These are phyloP conservation scores for Talaromyces sp. DNA, from an alignment of 2,329 filamentous ascomycete genomes.

Conservation along the genomic window DNA sequence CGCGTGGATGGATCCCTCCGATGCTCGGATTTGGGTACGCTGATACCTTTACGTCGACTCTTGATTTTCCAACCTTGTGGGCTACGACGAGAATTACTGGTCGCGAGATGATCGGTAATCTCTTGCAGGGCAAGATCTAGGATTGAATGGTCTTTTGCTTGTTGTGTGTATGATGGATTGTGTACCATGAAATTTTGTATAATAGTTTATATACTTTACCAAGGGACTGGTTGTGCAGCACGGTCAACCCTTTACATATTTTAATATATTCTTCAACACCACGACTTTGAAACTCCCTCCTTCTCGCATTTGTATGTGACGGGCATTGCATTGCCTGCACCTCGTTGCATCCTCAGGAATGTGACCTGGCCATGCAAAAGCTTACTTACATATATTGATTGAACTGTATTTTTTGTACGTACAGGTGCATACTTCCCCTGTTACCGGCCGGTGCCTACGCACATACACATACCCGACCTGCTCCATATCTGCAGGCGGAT, in stretches of 20 bases:
- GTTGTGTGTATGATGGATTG: not conserved
- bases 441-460: not conserved
- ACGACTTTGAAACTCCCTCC: not conserved
- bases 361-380: constrained; percentile 16
- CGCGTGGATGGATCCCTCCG: constrained; percentile 77
- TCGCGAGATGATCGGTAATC: constrained; percentile 69
- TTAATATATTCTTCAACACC: not conserved
- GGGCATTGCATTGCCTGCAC: not conserved
- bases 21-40: constrained; percentile 90
- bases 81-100: constrained; percentile 70
- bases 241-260: not conserved
- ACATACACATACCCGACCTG: not conserved
- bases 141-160: constrained; percentile 19
- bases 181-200: constrained; percentile 1
- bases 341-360: constrained; percentile 16
- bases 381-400: constrained; percentile 10
- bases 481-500: not conserved
- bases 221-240: not conserved
- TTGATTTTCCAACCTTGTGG: constrained; percentile 83
- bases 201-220: not conserved
- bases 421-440: not conserved
- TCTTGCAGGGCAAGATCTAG: constrained; percentile 69
- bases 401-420: not conserved
- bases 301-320: not conserved
- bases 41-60: constrained; percentile 72